Conservation (phyloP, 2,329 filamentous ascomycete species). For the Scedosporium aurantiacum region DNA sequence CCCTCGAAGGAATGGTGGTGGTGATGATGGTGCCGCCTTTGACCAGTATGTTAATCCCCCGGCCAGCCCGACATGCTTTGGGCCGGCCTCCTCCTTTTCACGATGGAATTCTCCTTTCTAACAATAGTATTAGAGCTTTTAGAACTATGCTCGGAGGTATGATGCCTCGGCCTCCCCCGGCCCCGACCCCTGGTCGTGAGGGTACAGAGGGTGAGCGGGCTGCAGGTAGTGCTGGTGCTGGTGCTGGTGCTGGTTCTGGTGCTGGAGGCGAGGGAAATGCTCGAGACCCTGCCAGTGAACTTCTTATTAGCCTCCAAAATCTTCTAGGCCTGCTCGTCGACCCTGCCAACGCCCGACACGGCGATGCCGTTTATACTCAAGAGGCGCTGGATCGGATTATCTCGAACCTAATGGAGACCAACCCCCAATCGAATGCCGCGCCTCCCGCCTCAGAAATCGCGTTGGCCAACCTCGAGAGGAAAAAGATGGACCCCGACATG, state of each 20-base stretch:
- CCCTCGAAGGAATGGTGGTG: background rate
- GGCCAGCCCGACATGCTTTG: background rate
- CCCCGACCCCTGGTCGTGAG: background rate
- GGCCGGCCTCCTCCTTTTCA: background rate
- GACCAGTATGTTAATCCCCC: background rate
- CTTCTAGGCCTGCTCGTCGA: constrained; percentile 40
- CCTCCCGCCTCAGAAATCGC: constrained; percentile 68
- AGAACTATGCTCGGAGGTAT: constrained; percentile 3
- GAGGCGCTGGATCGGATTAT: constrained; percentile 86
- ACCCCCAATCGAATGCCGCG: constrained; percentile 63
- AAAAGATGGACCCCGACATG: constrained; percentile 58
- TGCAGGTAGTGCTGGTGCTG: background rate
- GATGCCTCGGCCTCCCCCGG: constrained; percentile 1
- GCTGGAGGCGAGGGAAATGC: constrained; percentile 3
- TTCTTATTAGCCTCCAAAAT: constrained; percentile 35
- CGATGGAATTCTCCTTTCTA: background rate
- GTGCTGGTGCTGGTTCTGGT: background rate
- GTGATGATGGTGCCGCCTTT: background rate
- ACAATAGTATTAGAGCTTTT: background rate
- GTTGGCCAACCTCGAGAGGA: constrained; percentile 62
- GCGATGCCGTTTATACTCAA: constrained; percentile 83
- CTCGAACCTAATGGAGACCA: constrained; percentile 76
- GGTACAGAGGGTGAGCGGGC: background rate
- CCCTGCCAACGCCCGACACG: constrained; percentile 42
- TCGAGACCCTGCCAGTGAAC: constrained; percentile 12